These are phyloP conservation scores for Sicyos edulis DNA, from an alignment of 306 rosid genomes.

Conservation along the genomic window DNA sequence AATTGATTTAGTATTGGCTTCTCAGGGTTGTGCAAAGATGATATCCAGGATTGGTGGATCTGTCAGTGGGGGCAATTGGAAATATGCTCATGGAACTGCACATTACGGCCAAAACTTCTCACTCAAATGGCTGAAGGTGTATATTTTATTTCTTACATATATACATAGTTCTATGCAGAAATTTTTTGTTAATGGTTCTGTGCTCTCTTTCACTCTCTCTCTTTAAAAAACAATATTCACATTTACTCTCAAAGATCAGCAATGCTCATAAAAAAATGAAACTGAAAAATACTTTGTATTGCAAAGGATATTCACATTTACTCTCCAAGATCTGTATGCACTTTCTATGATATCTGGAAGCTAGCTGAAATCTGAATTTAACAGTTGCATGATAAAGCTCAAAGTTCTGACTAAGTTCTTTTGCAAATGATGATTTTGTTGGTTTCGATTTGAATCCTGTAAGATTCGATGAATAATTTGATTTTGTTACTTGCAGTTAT, in stretches of 20 bases:
- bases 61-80: constrained; percentile 97
- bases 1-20: constrained; percentile 13
- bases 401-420: background rate
- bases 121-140: constrained; percentile 93
- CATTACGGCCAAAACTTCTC: constrained; percentile 96
- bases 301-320: background rate
- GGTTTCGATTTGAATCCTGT: background rate
- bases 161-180: background rate
- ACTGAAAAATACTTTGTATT: background rate
- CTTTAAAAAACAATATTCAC: background rate
- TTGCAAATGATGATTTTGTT: background rate
- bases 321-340: background rate
- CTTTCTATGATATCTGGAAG: background rate
- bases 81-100: constrained; percentile 98
- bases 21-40: constrained; percentile 99
- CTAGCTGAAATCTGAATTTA: background rate
- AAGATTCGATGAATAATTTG: constrained; percentile 30
- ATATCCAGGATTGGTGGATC: constrained; percentile 96
- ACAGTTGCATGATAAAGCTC: background rate
- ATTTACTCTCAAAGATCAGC: constrained; percentile 2
- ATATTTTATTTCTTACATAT: constrained; percentile 17
- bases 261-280: background rate
- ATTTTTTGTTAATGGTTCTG: background rate
- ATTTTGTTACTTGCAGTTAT: constrained; percentile 62
- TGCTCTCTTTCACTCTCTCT: background rate